Evolutionary conservation across 2,329 filamentous ascomycete genomes (phyloP).

Genomic region (Aspergillus flavus): DNA sequence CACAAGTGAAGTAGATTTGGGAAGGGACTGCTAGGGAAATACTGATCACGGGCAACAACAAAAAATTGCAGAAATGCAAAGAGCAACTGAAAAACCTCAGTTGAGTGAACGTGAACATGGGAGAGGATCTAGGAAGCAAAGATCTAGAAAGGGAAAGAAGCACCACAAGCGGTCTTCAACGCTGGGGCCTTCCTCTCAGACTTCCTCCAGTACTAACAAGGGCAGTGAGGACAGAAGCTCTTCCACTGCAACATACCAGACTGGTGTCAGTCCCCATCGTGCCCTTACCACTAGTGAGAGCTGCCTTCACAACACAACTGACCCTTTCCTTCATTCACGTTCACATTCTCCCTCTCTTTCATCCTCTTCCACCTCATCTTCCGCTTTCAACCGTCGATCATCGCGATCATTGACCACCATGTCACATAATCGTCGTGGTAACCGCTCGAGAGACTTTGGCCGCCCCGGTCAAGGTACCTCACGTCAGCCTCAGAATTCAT

Average conservation of each 20-base stretch:
- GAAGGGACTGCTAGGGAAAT: neutral
- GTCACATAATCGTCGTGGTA: neutral
- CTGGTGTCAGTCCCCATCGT: neutral
- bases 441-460: neutral
- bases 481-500: neutral
- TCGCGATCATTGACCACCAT: neutral
- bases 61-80: neutral
- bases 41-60: neutral
- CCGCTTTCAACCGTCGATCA: neutral
- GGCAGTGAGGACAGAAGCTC: neutral
- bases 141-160: neutral
- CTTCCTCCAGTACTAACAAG: neutral
- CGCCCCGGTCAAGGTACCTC: neutral
- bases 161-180: neutral
- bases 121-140: neutral
- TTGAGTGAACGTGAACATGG: neutral
- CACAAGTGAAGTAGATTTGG: neutral
- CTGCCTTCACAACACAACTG: neutral
- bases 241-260: neutral
- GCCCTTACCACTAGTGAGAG: neutral
- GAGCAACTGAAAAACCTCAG: neutral
- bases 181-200: neutral
- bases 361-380: slow-evolving; percentile 3
- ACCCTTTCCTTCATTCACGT: neutral
- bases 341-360: neutral